Evolutionary conservation across 1,284 basidiomycete species (phyloP).

Genomic region (Vanrija pseudolonga): DNA sequence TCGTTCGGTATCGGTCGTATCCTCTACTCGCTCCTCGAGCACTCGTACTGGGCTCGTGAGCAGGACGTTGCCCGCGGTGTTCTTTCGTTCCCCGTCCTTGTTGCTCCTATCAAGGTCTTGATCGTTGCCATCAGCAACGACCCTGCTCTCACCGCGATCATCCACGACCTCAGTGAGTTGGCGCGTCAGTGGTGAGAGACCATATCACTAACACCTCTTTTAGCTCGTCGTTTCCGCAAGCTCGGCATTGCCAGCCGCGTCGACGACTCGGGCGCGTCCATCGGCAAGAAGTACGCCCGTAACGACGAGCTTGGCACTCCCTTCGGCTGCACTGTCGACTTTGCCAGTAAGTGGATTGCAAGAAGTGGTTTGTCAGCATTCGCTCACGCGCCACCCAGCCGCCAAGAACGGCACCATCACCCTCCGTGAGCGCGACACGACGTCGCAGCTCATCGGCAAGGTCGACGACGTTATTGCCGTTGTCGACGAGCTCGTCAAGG

Average conservation of each 20-base stretch:
- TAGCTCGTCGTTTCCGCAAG: constrained; percentile 79
- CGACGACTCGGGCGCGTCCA: constrained; percentile 91
- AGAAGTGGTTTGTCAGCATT: not conserved
- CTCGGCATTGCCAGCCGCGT: constrained; percentile 87
- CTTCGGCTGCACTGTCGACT: constrained; percentile 93
- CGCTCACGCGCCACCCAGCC: constrained; percentile 53
- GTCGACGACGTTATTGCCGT: constrained; percentile 85
- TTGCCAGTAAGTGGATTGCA: constrained; percentile 70
- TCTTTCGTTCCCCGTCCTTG: constrained; percentile 78
- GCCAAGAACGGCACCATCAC: constrained; percentile 84
- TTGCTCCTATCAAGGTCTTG: constrained; percentile 95
- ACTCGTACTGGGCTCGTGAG: constrained; percentile 93
- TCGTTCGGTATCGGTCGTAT: constrained; percentile 98
- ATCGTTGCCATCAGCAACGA: constrained; percentile 93
- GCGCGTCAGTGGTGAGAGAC: constrained; percentile 2
- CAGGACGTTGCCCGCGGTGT: constrained; percentile 85
- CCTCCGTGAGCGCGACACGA: constrained; percentile 90
- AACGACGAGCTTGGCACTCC: constrained; percentile 99
- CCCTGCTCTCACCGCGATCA: constrained; percentile 77
- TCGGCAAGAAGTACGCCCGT: constrained; percentile 93
- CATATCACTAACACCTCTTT: not conserved
- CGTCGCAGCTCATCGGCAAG: constrained; percentile 83
- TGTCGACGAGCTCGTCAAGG: constrained; percentile 71
- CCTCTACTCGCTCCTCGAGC: constrained; percentile 89
- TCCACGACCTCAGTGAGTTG: constrained; percentile 82